These are phyloP conservation scores for Acanthamoeba rhysodes DNA, from an alignment of 208 protist genomes.

Conservation along the genomic window DNA sequence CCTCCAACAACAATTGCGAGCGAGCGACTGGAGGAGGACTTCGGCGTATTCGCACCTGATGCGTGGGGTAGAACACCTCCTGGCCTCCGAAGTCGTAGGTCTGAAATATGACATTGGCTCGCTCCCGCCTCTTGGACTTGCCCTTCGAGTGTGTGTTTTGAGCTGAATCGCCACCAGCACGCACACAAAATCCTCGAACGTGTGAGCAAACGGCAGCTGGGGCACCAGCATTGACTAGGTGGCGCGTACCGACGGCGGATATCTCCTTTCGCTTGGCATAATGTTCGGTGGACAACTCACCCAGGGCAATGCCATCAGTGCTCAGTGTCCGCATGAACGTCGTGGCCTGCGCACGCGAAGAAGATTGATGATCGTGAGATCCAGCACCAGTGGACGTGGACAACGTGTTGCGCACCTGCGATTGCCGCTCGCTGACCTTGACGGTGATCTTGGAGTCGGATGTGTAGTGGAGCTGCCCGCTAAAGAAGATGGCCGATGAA, in stretches of 20 bases:
- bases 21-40: background rate
- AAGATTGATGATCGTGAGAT: background rate
- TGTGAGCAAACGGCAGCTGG: background rate
- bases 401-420: background rate
- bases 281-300: conserved; percentile 51
- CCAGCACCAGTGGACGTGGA: background rate
- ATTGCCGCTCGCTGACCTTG: conserved; percentile 2
- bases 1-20: background rate
- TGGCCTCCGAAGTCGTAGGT: conserved; percentile 67
- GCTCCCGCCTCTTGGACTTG: conserved; percentile 12
- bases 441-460: conserved; percentile 26
- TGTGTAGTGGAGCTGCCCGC: conserved; percentile 55
- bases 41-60: background rate
- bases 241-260: background rate
- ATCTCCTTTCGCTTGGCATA: conserved; percentile 31
- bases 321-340: conserved; percentile 48
- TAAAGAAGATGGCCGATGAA: conserved; percentile 23
- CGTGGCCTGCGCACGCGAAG: background rate
- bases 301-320: conserved; percentile 56
- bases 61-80: conserved; percentile 74
- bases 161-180: background rate
- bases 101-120: conserved; percentile 47
- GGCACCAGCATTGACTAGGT: background rate
- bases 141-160: background rate
- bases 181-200: background rate